Base-by-base conservation (phyloP, 2,329 filamentous ascomycete species). In the Huntiella abstrusa region DNA sequence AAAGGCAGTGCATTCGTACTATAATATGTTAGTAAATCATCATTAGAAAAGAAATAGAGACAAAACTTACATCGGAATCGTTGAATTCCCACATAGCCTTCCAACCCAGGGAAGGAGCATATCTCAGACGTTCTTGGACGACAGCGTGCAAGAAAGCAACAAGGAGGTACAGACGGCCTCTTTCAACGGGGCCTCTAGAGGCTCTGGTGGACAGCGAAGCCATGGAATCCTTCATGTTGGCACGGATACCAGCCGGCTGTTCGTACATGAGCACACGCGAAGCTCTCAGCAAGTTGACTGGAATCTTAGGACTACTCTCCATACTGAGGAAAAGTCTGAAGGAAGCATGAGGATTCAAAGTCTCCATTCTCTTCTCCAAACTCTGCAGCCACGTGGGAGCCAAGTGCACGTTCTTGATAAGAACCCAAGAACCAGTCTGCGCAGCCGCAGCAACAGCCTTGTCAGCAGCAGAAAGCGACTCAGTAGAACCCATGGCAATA, bases 81-180 rank as follows among this genome's bases (percentile, higher is more conserved):
- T 98, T 98, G 63, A 98, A 98, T 63, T 98, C 92, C 91, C 92
- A 98, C 71, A 95, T 94, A 46, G 86, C 85, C 67, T 93, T 95
- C 91, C 91, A 98, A 51, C 91, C 91, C 47, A 98, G 68, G 48
- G 73, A 88, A 1, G 91, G 92, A 17, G 88, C 87, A 60, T 98
- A 98, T 52, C 91, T 81, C 52, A 98, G 68, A 55, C 92, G 73
- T 62, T 98, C 91, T 61, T 98, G 91, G 8, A 95, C 78, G 34
- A 98, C 87, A 5, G 91, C 92, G 59, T 98, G 91, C 55, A 98
- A 60, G 72, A 98, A 96, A 3, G 83, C 91, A 34, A 98, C 71
- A 42, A 98, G 68, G 41, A 98, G 70, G 58, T 98, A 96, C 45
- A 98, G 66, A 52, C 92, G 77, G 16, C 80, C 78, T 58, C 91